Conservation (phyloP, 768 basidiomycete species). For the Suillus alpinus region DNA sequence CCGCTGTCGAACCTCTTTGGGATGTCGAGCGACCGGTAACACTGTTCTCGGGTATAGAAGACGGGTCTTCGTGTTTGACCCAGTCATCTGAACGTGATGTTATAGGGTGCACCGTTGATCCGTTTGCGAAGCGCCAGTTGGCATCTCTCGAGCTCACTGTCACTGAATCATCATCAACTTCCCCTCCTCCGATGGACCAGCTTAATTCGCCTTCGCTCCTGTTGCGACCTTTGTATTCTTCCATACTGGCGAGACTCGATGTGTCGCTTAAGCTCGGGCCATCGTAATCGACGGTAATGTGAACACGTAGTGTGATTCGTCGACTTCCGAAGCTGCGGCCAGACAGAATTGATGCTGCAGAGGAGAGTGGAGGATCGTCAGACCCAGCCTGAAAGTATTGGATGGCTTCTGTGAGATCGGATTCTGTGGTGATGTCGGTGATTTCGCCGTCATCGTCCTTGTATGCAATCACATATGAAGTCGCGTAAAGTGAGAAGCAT, state of each 20-base stretch:
- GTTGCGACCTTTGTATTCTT: slow-evolving; percentile 64
- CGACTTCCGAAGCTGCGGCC: slow-evolving; percentile 58
- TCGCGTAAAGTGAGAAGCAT: slow-evolving; percentile 72
- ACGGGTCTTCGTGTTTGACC: slow-evolving; percentile 2
- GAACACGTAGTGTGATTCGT: slow-evolving; percentile 75
- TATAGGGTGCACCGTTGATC: slow-evolving; percentile 4
- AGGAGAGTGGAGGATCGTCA: slow-evolving; percentile 71
- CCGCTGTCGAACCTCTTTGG: neutral
- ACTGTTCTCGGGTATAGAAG: slow-evolving; percentile 8
- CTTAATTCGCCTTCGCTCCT: slow-evolving; percentile 46
- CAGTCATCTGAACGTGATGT: neutral
- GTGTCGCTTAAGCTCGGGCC: slow-evolving; percentile 90
- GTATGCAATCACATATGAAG: slow-evolving; percentile 73
- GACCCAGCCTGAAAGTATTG: slow-evolving; percentile 76
- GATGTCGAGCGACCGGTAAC: neutral
- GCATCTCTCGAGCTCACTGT: slow-evolving; percentile 74
- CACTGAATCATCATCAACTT: slow-evolving; percentile 68
- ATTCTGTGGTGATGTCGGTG: slow-evolving; percentile 63
- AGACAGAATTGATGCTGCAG: slow-evolving; percentile 71
- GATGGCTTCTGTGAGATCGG: slow-evolving; percentile 83
- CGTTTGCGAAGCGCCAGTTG: slow-evolving; percentile 19
- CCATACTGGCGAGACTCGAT: slow-evolving; percentile 73
- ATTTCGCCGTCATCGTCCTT: slow-evolving; percentile 88
- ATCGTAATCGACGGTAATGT: slow-evolving; percentile 84
- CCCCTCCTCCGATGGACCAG: slow-evolving; percentile 40